These are phyloP conservation scores for Mycocentrospora acerina DNA, from an alignment of 2,329 filamentous ascomycete species.

Conservation along the genomic window DNA sequence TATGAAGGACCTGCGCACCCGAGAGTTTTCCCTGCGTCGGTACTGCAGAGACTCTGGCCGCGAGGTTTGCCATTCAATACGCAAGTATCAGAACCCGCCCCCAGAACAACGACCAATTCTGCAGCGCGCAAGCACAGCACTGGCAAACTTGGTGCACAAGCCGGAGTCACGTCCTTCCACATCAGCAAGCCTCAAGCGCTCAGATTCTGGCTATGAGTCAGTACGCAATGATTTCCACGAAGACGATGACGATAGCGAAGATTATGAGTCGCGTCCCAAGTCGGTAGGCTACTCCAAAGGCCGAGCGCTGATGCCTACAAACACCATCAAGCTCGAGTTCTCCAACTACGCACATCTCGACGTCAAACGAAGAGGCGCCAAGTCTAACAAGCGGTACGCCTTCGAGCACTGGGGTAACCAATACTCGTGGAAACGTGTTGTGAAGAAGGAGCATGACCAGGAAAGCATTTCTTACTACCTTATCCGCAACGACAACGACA, in stretches of 20 bases:
- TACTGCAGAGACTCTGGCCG: conserved; percentile 92
- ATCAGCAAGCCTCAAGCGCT: conserved; percentile 51
- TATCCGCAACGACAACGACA: conserved; percentile 64
- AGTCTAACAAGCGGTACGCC: conserved; percentile 74
- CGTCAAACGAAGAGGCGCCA: conserved; percentile 68
- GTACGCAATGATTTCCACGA: conserved; percentile 28
- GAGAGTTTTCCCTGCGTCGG: conserved; percentile 86
- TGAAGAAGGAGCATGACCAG: conserved; percentile 61
- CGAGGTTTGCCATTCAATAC: conserved; percentile 83
- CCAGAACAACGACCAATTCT: conserved; percentile 53
- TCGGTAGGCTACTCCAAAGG: conserved; percentile 40
- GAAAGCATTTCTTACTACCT: conserved; percentile 77
- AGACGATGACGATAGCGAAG: conserved; percentile 17
- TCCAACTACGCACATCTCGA: conserved; percentile 96
- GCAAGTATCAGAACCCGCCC: conserved; percentile 64
- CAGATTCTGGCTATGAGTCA: conserved; percentile 62
- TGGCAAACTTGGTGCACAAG: conserved; percentile 58
- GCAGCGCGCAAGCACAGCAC: conserved; percentile 61
- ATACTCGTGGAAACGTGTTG: conserved; percentile 80
- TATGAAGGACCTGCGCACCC: conserved; percentile 85
- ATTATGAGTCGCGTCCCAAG: conserved; percentile 29
- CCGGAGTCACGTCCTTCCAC: conserved; percentile 52
- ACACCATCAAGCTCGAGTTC: conserved; percentile 88
- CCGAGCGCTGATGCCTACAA: conserved; percentile 59
- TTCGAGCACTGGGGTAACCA: conserved; percentile 91